Evolutionary conservation across 441 rosid genomes (phyloP).

Genomic region (Euphorbia schlechtendalii): DNA sequence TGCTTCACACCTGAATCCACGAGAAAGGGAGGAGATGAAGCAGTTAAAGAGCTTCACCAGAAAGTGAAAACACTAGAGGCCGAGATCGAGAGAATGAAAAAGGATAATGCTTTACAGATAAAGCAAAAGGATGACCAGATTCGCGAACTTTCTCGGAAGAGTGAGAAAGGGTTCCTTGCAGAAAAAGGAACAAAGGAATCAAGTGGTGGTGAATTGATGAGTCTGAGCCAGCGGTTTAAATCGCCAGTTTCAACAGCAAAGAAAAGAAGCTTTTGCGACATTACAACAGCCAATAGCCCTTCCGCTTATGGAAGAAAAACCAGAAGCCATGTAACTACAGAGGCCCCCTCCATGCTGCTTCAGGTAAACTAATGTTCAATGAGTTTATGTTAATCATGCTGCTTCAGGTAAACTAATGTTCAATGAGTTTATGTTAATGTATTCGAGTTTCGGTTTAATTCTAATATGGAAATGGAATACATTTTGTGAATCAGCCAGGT

Average conservation of each 20-base stretch:
- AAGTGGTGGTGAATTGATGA: conserved; percentile 47
- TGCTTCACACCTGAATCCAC: conserved; percentile 77
- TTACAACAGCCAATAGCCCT: conserved; percentile 68
- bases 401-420: too few relatives aligned
- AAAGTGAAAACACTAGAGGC: conserved; percentile 58
- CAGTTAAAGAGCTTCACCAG: conserved; percentile 49
- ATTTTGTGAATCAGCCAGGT: conserved; percentile 55
- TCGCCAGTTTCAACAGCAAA: conserved; percentile 70
- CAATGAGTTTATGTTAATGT: too few relatives aligned
- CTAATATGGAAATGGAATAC: conserved; percentile 15
- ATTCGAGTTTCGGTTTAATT: conserved; percentile 14
- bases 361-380: too few relatives aligned
- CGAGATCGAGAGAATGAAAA: conserved; percentile 71
- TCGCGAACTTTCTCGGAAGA: conserved; percentile 43
- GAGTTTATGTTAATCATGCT: too few relatives aligned
- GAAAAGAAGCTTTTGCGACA: conserved; percentile 92
- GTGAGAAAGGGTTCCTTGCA: conserved; percentile 33
- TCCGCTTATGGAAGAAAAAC: conserved; percentile 68
- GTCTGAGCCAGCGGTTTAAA: conserved; percentile 67
- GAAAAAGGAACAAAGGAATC: conserved; percentile 58
- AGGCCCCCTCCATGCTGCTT: conserved; percentile 81
- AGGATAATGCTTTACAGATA: conserved; percentile 54
- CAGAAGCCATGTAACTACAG: conserved; percentile 49
- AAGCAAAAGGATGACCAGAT: conserved; percentile 67
- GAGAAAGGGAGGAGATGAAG: conserved; percentile 46